Evolutionary conservation across 1,139 yeast genomes (phyloP), one percentile per base, ranked within the genome.

Genomic region (Pichia sp.): DNA sequence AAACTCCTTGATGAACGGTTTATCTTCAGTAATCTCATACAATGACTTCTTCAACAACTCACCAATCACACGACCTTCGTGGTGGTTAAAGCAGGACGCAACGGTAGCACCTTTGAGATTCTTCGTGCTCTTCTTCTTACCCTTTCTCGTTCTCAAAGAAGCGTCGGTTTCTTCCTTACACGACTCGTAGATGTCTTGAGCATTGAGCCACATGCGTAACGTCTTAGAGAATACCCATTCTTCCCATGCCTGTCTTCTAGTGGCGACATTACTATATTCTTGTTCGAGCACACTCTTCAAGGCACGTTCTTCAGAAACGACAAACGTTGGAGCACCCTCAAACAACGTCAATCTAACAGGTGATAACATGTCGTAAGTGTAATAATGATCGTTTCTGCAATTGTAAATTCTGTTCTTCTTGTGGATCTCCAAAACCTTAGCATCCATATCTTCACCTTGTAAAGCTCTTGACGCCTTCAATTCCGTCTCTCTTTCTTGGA

Each of bases 361-460:
- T 28, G 74, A 62, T 11, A 75, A 52, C 51, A 72, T 76, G 6
- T 67, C 45, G 36, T 52, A 52, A 1, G 58, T 59, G 39, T 61
- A 60, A 54, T 70, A 76, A 62, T 76, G 80, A 50, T 68, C 67
- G 58, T 76, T 75, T 36, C 77, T 63, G 58, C 81, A 76, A 54
- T 75, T 75, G 58, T 68, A 72, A 7, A 59, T 40, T 11, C 54
- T 44, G 34, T 58, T 37, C 32, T 48, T 38, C 15, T 51, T 42
- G 33, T 62, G 62, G 30, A 59, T 47, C 2, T 47, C 44, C 18
- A 45, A 52, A 3, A 54, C 34, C n/a, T 46, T 34, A 2, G 59
- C 46, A 1, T 14, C 33, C 24, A 38, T 18, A 10, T 65, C 63
- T 15, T 27, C 6, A 19, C 45, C 38, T 15, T 57, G 47, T 12